phyloP scores from a whole-genome alignment of 2,329 filamentous ascomycete genomes.

The Fulvia fulva region DNA sequence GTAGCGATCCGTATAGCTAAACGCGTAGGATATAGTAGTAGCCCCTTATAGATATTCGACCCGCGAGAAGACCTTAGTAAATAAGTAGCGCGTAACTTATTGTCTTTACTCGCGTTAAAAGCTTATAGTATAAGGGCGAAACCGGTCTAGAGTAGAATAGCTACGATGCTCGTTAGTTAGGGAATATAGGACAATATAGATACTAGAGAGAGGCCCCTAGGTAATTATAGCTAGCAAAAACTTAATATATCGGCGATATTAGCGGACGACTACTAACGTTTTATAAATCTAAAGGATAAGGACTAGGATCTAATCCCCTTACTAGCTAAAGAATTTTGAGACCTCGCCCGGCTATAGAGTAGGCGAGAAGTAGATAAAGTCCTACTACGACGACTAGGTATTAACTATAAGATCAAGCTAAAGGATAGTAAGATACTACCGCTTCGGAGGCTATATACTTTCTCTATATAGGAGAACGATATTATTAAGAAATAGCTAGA shows the following conservation, averaged over 20 bases:
- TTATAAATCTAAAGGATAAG: constrained; percentile 1
- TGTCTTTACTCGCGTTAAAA: not conserved
- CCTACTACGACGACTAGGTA: not conserved
- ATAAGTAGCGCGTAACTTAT: not conserved
- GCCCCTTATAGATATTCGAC: not conserved
- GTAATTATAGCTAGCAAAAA: too few species aligned
- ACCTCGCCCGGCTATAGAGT: not conserved
- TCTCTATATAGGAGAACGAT: constrained; percentile 1
- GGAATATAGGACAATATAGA: too few species aligned
- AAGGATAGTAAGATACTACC: not conserved
- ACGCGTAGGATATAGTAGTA: not conserved
- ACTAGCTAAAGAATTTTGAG: not conserved
- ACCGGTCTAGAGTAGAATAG: not conserved
- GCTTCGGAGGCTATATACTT: not conserved
- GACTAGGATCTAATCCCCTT: not conserved
- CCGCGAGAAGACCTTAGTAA: not conserved
- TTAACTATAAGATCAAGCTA: constrained; percentile 6
- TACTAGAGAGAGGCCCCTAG: too few species aligned
- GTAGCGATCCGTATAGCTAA: too few species aligned
- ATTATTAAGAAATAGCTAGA: constrained; percentile 11
- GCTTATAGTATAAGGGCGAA: not conserved
- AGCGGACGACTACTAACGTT: not conserved
- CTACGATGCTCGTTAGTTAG: too few species aligned
- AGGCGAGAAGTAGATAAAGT: not conserved
- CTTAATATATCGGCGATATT: too few species aligned